Conservation (phyloP, 78 protist genomes). For the Dictyostelium capitatum region DNA sequence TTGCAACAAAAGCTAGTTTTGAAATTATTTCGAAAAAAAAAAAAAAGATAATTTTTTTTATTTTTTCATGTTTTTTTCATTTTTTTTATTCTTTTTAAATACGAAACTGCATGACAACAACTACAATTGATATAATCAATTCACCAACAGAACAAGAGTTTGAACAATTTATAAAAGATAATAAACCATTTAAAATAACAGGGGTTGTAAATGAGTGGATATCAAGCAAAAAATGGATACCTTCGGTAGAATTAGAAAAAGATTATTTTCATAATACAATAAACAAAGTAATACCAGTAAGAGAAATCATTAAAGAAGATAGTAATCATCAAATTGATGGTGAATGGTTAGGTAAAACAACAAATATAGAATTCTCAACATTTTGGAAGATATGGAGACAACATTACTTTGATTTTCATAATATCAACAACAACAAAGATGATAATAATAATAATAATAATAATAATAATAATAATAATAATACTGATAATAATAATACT, state of each 20-base stretch:
- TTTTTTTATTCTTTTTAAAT: not conserved
- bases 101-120: not conserved
- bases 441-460: slow-evolving; percentile 15
- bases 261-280: slow-evolving; percentile 8
- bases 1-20: no score
- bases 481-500: not conserved
- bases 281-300: slow-evolving; percentile 28
- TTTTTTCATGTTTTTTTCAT: not conserved
- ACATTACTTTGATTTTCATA: not conserved
- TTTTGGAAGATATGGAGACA: slow-evolving; percentile 24
- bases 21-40: no score
- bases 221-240: slow-evolving; percentile 21
- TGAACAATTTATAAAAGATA: slow-evolving; percentile 39
- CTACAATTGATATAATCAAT: slow-evolving; percentile 12
- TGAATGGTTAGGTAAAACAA: slow-evolving; percentile 80
- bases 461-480: not conserved
- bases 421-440: not conserved
- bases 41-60: no score
- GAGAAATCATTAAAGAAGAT: slow-evolving; percentile 39
- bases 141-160: slow-evolving; percentile 33
- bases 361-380: slow-evolving; percentile 5
- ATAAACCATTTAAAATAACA: slow-evolving; percentile 65
- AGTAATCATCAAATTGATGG: not conserved
- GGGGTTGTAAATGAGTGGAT: slow-evolving; percentile 49
- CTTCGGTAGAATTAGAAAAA: not conserved